phyloP scores from a whole-genome alignment of 768 basidiomycete species.

The Lactifluus rugatus region DNA sequence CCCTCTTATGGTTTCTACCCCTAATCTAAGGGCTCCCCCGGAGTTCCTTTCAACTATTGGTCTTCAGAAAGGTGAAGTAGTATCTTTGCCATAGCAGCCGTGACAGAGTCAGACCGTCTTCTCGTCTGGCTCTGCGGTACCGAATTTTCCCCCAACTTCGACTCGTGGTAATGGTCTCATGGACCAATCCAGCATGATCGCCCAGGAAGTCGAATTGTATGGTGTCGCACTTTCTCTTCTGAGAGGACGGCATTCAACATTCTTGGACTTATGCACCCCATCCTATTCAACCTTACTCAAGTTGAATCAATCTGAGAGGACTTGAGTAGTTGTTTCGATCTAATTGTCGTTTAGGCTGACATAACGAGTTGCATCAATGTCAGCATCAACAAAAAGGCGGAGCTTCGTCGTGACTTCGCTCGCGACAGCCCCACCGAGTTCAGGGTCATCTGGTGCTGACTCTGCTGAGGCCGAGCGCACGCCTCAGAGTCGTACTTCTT shows the following conservation, averaged over 20 bases:
- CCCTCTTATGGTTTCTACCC: constrained; percentile 97
- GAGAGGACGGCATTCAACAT: constrained; percentile 99
- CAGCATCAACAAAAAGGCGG: constrained; percentile 74
- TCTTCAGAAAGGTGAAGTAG: constrained; percentile 96
- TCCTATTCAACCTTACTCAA: constrained; percentile 98
- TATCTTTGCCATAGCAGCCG: constrained; percentile 96
- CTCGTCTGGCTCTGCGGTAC: not conserved
- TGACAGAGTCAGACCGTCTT: constrained; percentile 69
- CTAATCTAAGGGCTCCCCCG: constrained; percentile 95
- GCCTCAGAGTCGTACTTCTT: no score
- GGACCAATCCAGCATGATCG: constrained; percentile 89
- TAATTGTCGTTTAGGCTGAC: constrained; percentile 87
- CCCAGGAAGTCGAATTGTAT: constrained; percentile 84
- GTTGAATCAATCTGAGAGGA: constrained; percentile 99
- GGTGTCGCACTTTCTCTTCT: constrained; percentile 96
- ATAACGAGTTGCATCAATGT: constrained; percentile 80
- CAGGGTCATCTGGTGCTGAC: constrained; percentile 80
- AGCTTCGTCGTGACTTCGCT: constrained; percentile 86
- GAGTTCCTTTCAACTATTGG: constrained; percentile 98
- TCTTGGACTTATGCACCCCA: constrained; percentile 96
- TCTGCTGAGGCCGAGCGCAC: constrained; percentile 87
- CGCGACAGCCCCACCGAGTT: constrained; percentile 92
- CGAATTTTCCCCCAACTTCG: constrained; percentile 49
- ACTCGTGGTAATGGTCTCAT: constrained; percentile 97
- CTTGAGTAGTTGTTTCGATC: constrained; percentile 96